Evolutionary conservation across 2,329 filamentous ascomycete species (phyloP).

Genomic region (Colletotrichum sublineola): DNA sequence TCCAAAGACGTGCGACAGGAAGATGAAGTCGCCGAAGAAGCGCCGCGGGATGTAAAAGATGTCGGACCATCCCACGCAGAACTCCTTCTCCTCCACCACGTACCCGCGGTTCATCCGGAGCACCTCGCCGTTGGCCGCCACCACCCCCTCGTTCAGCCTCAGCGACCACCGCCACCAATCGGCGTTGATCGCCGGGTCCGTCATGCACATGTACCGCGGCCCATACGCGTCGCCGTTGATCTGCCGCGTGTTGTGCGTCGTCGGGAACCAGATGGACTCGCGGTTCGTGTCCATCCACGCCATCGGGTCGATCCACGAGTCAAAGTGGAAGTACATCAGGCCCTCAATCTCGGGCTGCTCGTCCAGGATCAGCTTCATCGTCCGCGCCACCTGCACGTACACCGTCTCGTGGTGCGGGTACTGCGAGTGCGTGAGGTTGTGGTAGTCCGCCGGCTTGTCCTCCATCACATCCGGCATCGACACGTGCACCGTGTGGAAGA

Average conservation of each 20-base stretch:
- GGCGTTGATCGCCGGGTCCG: slow-evolving; percentile 39
- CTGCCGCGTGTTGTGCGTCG: slow-evolving; percentile 38
- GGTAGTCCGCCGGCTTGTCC: slow-evolving; percentile 35
- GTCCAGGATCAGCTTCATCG: slow-evolving; percentile 50
- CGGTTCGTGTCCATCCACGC: slow-evolving; percentile 46
- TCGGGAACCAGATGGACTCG: slow-evolving; percentile 48
- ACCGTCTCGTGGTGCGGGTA: slow-evolving; percentile 43
- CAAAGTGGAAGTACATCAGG: slow-evolving; percentile 51
- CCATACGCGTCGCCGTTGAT: slow-evolving; percentile 37
- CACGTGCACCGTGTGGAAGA: slow-evolving; percentile 49
- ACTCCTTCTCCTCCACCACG: slow-evolving; percentile 43
- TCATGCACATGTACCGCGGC: slow-evolving; percentile 46
- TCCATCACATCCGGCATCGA: slow-evolving; percentile 46
- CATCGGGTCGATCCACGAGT: slow-evolving; percentile 51
- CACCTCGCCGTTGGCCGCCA: slow-evolving; percentile 40
- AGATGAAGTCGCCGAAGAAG: slow-evolving; percentile 50
- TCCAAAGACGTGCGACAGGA: slow-evolving; percentile 46
- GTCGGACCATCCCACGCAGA: slow-evolving; percentile 51
- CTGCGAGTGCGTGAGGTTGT: slow-evolving; percentile 48
- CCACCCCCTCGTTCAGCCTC: slow-evolving; percentile 37
- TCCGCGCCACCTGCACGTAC: slow-evolving; percentile 47
- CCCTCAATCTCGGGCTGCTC: slow-evolving; percentile 47
- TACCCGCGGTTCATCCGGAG: slow-evolving; percentile 28
- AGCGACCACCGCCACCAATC: slow-evolving; percentile 44
- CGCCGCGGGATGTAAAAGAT: slow-evolving; percentile 52